Evolutionary conservation across 75 land plant species (phyloP), one percentile per base, ranked within the genome.

Genomic region (Selaginella moellendorffii): DNA sequence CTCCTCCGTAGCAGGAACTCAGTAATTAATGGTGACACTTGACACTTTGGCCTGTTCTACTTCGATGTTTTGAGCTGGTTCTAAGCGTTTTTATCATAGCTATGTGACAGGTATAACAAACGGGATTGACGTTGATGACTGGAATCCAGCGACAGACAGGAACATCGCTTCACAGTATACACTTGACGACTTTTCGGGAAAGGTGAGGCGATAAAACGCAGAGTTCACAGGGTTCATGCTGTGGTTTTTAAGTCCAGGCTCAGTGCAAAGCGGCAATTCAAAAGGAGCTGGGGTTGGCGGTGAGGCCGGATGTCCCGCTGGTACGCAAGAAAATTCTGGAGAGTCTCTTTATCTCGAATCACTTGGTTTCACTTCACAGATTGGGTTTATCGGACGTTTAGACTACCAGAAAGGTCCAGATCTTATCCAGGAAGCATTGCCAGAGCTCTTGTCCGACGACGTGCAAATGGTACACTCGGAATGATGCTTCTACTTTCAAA

Each of bases 341-440:
- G n/a, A n/a, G n/a, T n/a, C n/a, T n/a, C n/a, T n/a, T n/a, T n/a
- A n/a, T n/a, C n/a, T n/a, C n/a, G n/a, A n/a, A n/a, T n/a, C n/a
- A n/a, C n/a, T n/a, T n/a, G n/a, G n/a, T n/a, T n/a, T n/a, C n/a
- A n/a, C n/a, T n/a, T n/a, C n/a, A n/a, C 51, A 85, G 90, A 80
- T 92, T 71, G 97, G 90, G 22, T 92, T 92, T 53, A 92, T 92
- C 68, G 97, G 97, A 54, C 73, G 97, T 54, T 68, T 92, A 63
- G 97, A 92, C 61, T 88, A 88, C 66, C 97, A 92, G 63, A 92
- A 92, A 59, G 97, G 97, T 8, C 77, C 77, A 25, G 97, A 92
- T 76, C 31, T 92, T 8, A 81, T 92, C 1, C 75, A 64, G 18
- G 61, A 62, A 23, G 83, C 84, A 27, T 36, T 79, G 0, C 86